Base-by-base conservation (phyloP, 495 filamentous ascomycete species). In the Neurospora intermedia region DNA sequence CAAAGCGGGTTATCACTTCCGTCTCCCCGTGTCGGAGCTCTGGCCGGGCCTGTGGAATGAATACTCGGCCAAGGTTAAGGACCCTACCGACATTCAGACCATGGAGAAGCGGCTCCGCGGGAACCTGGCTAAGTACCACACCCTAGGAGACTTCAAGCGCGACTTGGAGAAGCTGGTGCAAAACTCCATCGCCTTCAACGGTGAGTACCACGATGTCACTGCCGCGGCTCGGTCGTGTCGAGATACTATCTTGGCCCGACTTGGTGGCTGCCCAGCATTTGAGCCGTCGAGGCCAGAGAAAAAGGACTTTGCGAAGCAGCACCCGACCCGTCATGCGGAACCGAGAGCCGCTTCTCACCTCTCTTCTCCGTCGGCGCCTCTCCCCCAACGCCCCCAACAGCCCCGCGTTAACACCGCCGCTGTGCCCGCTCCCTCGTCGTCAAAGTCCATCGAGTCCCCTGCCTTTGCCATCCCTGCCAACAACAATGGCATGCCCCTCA, bases 141-240 rank as follows among this genome's bases (percentile, higher is more conserved):
- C 84, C 10, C 81, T 93, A 4, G 86, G 90, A 59, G 89, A 85
- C 18, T 88, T 94, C 76, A 84, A 90, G 43, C 82, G 84, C 18
- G 96, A 98, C 76, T 86, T 97, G 40, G 80, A 89, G 62, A 85
- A 91, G 46, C 89, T 99, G 78, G 86, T 94, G 54, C 76, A 88
- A 66, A 99, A 99, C 79, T 87, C 91, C 1, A 73, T 90, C 9
- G 79, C 82, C 2, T 99, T 98, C 87, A 99, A 99, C 79, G 94
- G 94, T 10, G 80, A 87, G 4, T 83, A 87, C 2, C 94, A 98
- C 78, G 77, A 86, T 0, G 89, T 98, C 48, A 88, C 93, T 4
- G 78, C 83, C 31, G 80, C 86, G 27, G 95, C 89, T 4, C 82
- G 84, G 48, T 86, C 84, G 45, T 87, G 95, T 78, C 87, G 81